Percentiles rank a stretch among this genome's conserved stretches.
Evolutionary conservation across 352 stramenopile species (phyloP).

Genomic region (Pythium dissotocum): DNA sequence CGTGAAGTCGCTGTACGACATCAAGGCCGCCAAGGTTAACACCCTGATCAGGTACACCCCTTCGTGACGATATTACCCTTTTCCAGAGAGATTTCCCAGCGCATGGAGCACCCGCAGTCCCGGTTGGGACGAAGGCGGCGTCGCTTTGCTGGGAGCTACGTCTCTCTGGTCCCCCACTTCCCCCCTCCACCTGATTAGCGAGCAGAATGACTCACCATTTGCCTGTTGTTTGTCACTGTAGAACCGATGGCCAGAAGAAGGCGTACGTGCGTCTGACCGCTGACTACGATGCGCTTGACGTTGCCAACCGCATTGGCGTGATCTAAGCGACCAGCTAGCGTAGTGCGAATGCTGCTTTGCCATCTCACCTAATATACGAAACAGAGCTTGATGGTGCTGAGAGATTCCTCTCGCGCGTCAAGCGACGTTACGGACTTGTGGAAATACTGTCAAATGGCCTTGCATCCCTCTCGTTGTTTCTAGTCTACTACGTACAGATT

Average conservation of each 20-base stretch:
- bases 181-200: neutral
- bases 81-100: constrained; percentile 18
- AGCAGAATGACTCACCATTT: constrained; percentile 29
- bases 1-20: constrained; percentile 99
- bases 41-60: constrained; percentile 97
- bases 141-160: constrained; percentile 20
- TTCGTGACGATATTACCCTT: constrained; percentile 72
- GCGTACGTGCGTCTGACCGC: constrained; percentile 98
- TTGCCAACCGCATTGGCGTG: constrained; percentile 99
- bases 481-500: constrained; percentile 12
- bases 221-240: constrained; percentile 41
- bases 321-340: constrained; percentile 92
- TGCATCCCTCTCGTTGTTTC: neutral
- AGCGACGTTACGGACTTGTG: constrained; percentile 31
- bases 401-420: constrained; percentile 27
- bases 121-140: constrained; percentile 26
- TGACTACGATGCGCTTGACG: constrained; percentile 99
- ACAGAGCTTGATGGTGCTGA: constrained; percentile 22
- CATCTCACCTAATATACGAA: constrained; percentile 60
- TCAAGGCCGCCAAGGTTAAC: constrained; percentile 99
- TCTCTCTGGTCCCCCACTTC: constrained; percentile 17
- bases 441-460: constrained; percentile 18
- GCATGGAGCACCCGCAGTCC: constrained; percentile 19
- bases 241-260: constrained; percentile 99
- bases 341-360: constrained; percentile 55